A percentile compares a stretch with the other conserved stretches of the same genome.
Conservation (phyloP, 164 flowering plant genomes). For the Chimonanthus salicifolius region DNA sequence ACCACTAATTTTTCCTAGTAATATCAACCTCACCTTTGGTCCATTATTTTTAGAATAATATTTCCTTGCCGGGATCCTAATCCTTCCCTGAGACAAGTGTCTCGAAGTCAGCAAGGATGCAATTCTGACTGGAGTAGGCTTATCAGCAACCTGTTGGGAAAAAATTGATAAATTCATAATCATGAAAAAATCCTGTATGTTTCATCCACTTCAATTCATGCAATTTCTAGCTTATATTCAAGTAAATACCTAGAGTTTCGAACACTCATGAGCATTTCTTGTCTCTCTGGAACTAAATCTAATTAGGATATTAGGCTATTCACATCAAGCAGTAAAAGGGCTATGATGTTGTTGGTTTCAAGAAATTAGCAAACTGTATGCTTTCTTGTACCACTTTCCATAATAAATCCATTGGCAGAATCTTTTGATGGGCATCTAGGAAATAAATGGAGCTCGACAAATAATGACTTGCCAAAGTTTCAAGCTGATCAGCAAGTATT, state of each 20-base stretch:
- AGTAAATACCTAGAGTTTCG: too few species aligned
- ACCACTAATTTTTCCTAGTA: neutral
- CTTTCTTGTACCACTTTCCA: neutral
- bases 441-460: neutral
- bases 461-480: neutral
- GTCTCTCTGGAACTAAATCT: neutral
- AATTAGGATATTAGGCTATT: neutral
- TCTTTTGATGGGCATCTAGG: too few species aligned
- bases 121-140: constrained; percentile 73
- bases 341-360: neutral
- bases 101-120: constrained; percentile 82
- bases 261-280: too few species aligned
- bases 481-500: neutral
- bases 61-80: constrained; percentile 77
- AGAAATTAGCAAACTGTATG: neutral
- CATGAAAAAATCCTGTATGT: neutral
- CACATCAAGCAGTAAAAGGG: neutral
- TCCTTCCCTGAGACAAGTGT: constrained; percentile 78
- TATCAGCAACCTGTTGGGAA: constrained; percentile 61
- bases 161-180: neutral
- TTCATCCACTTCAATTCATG: neutral
- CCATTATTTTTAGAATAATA: constrained; percentile 72
- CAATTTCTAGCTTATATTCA: too few species aligned
- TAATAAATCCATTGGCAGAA: neutral
- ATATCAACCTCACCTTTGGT: constrained; percentile 52